Evolutionary conservation across 148 eudicot species (phyloP).

Genomic region (Nyssa sinensis): DNA sequence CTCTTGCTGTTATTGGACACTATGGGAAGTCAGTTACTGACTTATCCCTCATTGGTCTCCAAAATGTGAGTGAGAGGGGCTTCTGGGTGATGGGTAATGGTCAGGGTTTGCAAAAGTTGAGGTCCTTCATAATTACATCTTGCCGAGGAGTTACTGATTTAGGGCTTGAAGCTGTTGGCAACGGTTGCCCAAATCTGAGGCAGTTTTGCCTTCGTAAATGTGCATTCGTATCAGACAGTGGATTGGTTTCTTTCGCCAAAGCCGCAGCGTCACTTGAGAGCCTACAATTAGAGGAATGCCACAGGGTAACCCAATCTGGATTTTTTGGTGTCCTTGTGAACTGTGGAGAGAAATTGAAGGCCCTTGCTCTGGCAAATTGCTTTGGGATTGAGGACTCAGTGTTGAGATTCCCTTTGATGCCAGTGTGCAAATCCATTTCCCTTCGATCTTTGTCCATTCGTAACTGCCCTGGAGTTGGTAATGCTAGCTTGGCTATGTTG

Average conservation of each 20-base stretch:
- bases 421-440: conserved; percentile 37
- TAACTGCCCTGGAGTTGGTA: conserved; percentile 75
- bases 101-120: conserved; percentile 66
- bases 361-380: conserved; percentile 61
- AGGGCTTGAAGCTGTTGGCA: conserved; percentile 64
- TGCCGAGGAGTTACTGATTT: conserved; percentile 81
- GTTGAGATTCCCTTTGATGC: conserved; percentile 35
- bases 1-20: conserved; percentile 85
- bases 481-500: conserved; percentile 53
- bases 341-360: conserved; percentile 61
- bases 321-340: conserved; percentile 60
- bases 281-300: conserved; percentile 79
- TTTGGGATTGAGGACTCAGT: conserved; percentile 58
- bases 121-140: conserved; percentile 44
- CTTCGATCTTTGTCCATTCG: conserved; percentile 54
- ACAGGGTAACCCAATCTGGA: conserved; percentile 80
- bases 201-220: conserved; percentile 45
- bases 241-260: conserved; percentile 64
- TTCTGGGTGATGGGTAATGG: conserved; percentile 94
- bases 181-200: conserved; percentile 74
- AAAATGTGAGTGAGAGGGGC: conserved; percentile 72
- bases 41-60: conserved; percentile 51
- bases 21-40: conserved; percentile 64
- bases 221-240: conserved; percentile 70
- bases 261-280: conserved; percentile 55